Base-by-base conservation (phyloP, 768 basidiomycete genomes). In the Neoboletus subvelutipes region DNA sequence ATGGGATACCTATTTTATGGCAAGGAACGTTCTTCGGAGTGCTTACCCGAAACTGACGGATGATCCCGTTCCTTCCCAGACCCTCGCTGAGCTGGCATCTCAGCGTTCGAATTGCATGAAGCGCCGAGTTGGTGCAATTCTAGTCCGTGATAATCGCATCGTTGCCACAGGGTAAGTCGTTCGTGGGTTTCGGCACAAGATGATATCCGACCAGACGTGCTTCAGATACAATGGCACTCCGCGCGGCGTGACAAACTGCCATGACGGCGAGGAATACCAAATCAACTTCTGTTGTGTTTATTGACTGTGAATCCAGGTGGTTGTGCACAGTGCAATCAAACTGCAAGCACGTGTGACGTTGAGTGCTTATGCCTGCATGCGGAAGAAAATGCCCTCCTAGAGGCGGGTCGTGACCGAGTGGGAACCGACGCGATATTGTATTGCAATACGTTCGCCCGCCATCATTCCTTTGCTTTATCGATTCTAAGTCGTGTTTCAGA, bases 1-100 rank as follows among this genome's bases (percentile, higher is more conserved):
- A 17, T 98, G 96, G 96, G 96, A 98, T 69, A 84, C 87, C 0
- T 98, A 98, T 73, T 98, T 98, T 71, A 98, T 98, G 96, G 93
- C 89, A 57, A 57, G 80, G 54, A 26, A 45, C 43, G 34, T 49
- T 57, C 46, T 28, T 45, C 10, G 18, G 24, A 10, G 6, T 20
- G 45, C 5, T 54, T 20, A 1, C 20, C 41, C 20, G 46, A 52
- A 55, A 42, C 45, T 63, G 41, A 67, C 57, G 26, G 6, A n/a
- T n/a, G n/a, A n/a, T n/a, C 5, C 28, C 28, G 28, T 28, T 11
- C n/a, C 9, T 50, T 54, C 40, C 28, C 64, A 94, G 92, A 94
- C 89, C 4, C 78, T 98, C 33, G 95, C 96, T 15, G 88, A 88
- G 18, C 80, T 98, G 37, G 94, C 94, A 17, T 92, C 94, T 15